Base-by-base conservation (phyloP, 129 eudicot species). In the Flaveria sonorensis region DNA sequence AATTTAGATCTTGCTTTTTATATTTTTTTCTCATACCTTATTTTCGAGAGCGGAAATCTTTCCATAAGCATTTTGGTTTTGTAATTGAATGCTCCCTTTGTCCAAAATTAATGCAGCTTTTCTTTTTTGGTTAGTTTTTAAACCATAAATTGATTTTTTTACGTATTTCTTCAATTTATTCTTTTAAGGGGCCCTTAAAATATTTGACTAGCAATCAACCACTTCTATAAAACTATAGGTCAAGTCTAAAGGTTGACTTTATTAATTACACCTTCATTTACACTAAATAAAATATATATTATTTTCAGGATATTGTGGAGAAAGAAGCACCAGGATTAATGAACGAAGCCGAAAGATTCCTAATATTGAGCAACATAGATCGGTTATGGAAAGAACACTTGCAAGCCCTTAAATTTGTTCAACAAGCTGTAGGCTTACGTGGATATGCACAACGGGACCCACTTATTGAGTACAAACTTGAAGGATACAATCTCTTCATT, bases 391-490 rank as follows among this genome's bases (percentile, higher is more conserved):
- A 95, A 78, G 99, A 95, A 80, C 99, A 95, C 89, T 85, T 95
- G 96, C 99, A 95, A 81, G 96, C 97, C 40, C 86, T 95, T 21
- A 95, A 89, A 79, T 95, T 95, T 79, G 97, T 95, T 62, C 99
- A 95, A 85, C 99, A 95, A 87, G 99, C 99, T 36, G 99, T 95
- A 16, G 93, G 99, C 36, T 85, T 95, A 81, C 97, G 99, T 68
- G 99, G 99, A 70, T 95, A 95, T 84, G 99, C 99, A 71, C 99
- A 95, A 76, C 80, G 99, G 42, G 99, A 95, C 81, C 99, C 99
- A 53, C 96, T 95, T 52, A 95, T 95, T 20, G 99, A 95, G 82
- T 95, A 95, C 88, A 95, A 95, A 72, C 97, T 95, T 67, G 99
- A 95, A 82, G 99, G 99, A 76, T 95, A 95, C 90, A 95, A 92